Conservation (phyloP, 139 green algal genomes). For the Chlorella sp. region DNA sequence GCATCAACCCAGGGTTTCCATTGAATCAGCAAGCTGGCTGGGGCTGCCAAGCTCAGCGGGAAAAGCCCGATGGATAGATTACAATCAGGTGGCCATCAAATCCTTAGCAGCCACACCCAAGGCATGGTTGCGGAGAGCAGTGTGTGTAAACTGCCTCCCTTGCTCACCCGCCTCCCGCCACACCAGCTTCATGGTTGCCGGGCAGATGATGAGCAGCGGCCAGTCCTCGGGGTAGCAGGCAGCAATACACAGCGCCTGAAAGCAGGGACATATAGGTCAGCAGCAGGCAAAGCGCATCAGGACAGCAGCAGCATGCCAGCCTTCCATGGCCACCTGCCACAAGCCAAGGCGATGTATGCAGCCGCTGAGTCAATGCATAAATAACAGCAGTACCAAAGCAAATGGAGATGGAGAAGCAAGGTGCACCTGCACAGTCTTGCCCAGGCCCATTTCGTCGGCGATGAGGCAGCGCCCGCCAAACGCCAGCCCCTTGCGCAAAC, state of each 20-base stretch:
- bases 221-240: conserved; percentile 74
- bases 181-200: conserved; percentile 69
- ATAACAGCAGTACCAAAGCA: conserved; percentile 45
- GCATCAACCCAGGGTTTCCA: too few relatives aligned
- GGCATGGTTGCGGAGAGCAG: too few relatives aligned
- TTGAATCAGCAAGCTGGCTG: too few relatives aligned
- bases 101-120: too few relatives aligned
- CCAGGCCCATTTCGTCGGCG: conserved; percentile 61
- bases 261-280: neutral
- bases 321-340: neutral
- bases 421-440: conserved; percentile 73
- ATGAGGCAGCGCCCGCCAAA: conserved; percentile 44
- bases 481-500: conserved; percentile 6
- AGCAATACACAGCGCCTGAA: conserved; percentile 67
- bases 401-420: conserved; percentile 47
- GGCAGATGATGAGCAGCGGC: conserved; percentile 79
- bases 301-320: too few relatives aligned
- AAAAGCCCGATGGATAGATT: too few relatives aligned
- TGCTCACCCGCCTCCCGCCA: conserved; percentile 26
- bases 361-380: neutral
- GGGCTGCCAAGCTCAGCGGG: neutral
- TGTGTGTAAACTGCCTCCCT: too few relatives aligned
- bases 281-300: neutral
- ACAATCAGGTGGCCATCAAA: neutral
- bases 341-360: neutral